phyloP scores from a whole-genome alignment of 306 rosid species.

The Abrus precatorius region DNA sequence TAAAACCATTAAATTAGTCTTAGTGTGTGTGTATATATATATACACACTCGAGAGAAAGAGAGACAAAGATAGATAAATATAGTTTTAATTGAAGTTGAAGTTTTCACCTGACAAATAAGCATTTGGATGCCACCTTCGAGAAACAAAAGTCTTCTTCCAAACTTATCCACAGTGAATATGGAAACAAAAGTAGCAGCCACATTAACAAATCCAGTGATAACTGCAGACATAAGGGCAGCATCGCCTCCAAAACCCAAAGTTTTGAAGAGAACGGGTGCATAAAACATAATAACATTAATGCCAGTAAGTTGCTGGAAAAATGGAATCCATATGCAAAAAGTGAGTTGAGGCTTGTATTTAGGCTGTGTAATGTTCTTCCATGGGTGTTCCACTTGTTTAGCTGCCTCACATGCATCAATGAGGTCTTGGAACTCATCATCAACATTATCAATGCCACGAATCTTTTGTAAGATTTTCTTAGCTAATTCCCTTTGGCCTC shows the following conservation, averaged over 20 bases:
- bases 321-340: slow-evolving; percentile 28
- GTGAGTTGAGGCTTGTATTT: slow-evolving; percentile 45
- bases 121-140: slow-evolving; percentile 48
- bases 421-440: slow-evolving; percentile 48
- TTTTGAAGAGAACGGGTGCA: slow-evolving; percentile 36
- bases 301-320: slow-evolving; percentile 36
- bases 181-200: slow-evolving; percentile 38
- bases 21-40: too few relatives aligned
- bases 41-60: too few relatives aligned
- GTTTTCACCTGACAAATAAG: slow-evolving; percentile 43
- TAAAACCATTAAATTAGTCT: too few relatives aligned
- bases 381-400: slow-evolving; percentile 32
- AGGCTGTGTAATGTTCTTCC: slow-evolving; percentile 35
- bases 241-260: slow-evolving; percentile 36
- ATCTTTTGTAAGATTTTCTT: slow-evolving; percentile 42
- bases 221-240: slow-evolving; percentile 41
- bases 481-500: slow-evolving; percentile 35
- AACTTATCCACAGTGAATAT: slow-evolving; percentile 30
- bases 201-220: slow-evolving; percentile 42
- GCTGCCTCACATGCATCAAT: slow-evolving; percentile 48
- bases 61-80: too few relatives aligned
- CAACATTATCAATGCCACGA: slow-evolving; percentile 37
- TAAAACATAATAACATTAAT: slow-evolving; percentile 37
- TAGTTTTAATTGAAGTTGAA: too few relatives aligned
- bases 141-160: slow-evolving; percentile 30